Evolutionary conservation across 164 flowering plant genomes (phyloP).

Genomic region (Umbilicus rupestris): DNA sequence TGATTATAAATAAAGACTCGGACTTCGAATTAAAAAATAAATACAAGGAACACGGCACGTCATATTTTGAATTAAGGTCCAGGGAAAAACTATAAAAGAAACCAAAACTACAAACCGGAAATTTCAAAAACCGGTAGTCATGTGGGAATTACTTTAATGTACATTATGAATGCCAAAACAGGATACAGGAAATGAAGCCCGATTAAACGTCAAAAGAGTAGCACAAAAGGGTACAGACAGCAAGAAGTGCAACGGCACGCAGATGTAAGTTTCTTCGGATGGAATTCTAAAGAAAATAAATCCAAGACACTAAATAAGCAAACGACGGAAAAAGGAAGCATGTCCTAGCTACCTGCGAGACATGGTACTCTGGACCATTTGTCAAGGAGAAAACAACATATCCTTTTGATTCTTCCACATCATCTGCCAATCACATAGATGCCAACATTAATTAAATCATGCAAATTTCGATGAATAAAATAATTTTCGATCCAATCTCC

Average conservation of each 20-base stretch:
- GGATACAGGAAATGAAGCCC: no score
- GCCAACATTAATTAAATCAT: constrained; percentile 23
- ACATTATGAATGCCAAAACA: no score
- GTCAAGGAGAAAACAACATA: constrained; percentile 70
- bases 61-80: not conserved
- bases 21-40: no score
- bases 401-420: constrained; percentile 45
- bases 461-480: not conserved
- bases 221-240: no score
- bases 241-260: no score
- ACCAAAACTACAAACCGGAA: no score
- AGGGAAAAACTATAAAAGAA: no score
- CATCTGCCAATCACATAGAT: constrained; percentile 29
- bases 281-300: not conserved
- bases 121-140: no score
- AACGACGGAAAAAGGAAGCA: not conserved
- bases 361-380: constrained; percentile 90
- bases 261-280: not conserved
- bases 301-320: not conserved
- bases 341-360: constrained; percentile 58
- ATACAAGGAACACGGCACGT: not conserved
- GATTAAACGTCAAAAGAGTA: no score
- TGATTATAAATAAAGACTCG: not conserved
- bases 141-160: no score
- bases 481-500: not conserved